phyloP scores from a whole-genome alignment of 2,329 filamentous ascomycete species.

The Aspergillus pseudoglaucus region DNA sequence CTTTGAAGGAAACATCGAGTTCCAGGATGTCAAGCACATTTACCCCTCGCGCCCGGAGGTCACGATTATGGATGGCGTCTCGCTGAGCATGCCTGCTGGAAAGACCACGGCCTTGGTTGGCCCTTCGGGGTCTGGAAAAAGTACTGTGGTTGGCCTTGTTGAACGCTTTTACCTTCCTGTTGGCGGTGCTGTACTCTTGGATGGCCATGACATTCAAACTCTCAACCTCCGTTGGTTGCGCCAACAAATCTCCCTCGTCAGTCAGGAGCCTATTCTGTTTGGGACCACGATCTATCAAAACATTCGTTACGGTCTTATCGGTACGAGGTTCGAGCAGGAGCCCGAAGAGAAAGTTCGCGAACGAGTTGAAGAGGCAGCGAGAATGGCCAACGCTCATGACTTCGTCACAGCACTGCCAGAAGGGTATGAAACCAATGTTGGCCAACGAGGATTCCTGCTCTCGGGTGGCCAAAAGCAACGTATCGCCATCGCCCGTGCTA shows the following conservation, averaged over 20 bases:
- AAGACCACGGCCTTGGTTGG: slow-evolving; percentile 92
- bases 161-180: slow-evolving; percentile 94
- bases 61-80: slow-evolving; percentile 77
- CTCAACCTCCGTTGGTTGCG: slow-evolving; percentile 87
- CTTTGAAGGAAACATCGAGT: slow-evolving; percentile 70
- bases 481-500: slow-evolving; percentile 85
- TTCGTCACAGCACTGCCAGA: slow-evolving; percentile 79
- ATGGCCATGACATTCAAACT: slow-evolving; percentile 72
- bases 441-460: slow-evolving; percentile 84
- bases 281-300: slow-evolving; percentile 83
- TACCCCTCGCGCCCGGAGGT: slow-evolving; percentile 92
- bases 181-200: slow-evolving; percentile 68
- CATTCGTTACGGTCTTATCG: slow-evolving; percentile 84
- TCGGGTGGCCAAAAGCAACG: slow-evolving; percentile 96
- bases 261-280: slow-evolving; percentile 88
- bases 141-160: slow-evolving; percentile 85
- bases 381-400: slow-evolving; percentile 88
- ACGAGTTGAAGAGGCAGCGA: slow-evolving; percentile 72
- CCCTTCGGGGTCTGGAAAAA: slow-evolving; percentile 90
- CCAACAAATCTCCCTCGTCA: slow-evolving; percentile 85
- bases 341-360: slow-evolving; percentile 61
- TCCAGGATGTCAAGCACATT: slow-evolving; percentile 81
- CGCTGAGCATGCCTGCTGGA: slow-evolving; percentile 71
- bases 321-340: slow-evolving; percentile 66
- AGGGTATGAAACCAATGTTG: slow-evolving; percentile 90